phyloP scores from a whole-genome alignment of 2,329 filamentous ascomycete genomes.

The Aureobasidium sp. region DNA sequence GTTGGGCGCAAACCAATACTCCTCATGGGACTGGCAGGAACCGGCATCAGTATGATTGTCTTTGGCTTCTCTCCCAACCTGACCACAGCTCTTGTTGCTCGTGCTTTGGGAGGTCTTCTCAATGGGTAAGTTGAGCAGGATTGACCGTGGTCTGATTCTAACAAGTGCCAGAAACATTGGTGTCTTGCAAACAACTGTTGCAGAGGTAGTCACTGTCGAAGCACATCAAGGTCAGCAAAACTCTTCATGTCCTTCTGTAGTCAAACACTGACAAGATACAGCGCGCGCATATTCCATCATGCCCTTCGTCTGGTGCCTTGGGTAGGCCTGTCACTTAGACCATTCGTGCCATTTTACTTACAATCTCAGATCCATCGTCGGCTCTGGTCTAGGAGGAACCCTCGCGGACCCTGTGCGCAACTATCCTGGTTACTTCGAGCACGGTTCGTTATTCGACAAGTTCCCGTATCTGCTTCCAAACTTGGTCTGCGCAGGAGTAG shows the following conservation, averaged over 20 bases:
- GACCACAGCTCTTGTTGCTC: slow-evolving; percentile 74
- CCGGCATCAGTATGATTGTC: slow-evolving; percentile 81
- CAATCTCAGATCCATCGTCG: slow-evolving; percentile 69
- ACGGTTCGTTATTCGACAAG: slow-evolving; percentile 70
- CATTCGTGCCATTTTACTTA: slow-evolving; percentile 18
- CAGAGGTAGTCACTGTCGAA: slow-evolving; percentile 86
- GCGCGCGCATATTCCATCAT: slow-evolving; percentile 93
- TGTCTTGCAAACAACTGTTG: slow-evolving; percentile 89
- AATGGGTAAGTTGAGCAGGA: slow-evolving; percentile 64
- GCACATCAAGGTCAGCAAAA: slow-evolving; percentile 72
- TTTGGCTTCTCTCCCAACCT: slow-evolving; percentile 87
- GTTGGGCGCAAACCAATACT: slow-evolving; percentile 90
- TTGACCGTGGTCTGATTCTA: not conserved
- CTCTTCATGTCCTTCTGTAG: not conserved
- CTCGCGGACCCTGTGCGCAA: slow-evolving; percentile 79
- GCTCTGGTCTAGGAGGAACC: slow-evolving; percentile 83
- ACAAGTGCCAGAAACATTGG: slow-evolving; percentile 67
- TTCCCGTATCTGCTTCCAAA: slow-evolving; percentile 92
- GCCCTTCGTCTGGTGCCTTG: slow-evolving; percentile 96
- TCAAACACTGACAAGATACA: slow-evolving; percentile 29
- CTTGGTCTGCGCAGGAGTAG: slow-evolving; percentile 76
- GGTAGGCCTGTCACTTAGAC: slow-evolving; percentile 46
- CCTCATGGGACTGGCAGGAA: slow-evolving; percentile 81
- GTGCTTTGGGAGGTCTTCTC: slow-evolving; percentile 80
- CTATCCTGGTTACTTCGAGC: slow-evolving; percentile 67